Percentiles rank a stretch among this genome's conserved stretches.
Evolutionary conservation across 2,329 filamentous ascomycete species (phyloP).

Genomic region (Fusarium sp.): DNA sequence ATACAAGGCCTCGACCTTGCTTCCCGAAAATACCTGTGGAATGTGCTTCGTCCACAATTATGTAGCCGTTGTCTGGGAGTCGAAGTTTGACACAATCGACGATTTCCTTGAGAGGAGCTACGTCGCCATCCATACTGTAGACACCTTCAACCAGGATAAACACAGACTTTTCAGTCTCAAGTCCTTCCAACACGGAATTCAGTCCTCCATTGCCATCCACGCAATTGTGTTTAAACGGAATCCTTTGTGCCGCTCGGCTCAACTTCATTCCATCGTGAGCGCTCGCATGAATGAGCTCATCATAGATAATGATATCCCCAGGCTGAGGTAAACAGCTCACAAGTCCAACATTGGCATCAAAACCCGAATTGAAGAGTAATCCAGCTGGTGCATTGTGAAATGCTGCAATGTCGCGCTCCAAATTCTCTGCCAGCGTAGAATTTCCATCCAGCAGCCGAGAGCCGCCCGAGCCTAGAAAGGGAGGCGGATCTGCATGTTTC

Average conservation of each 20-base stretch:
- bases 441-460: slow-evolving; percentile 70
- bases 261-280: slow-evolving; percentile 83
- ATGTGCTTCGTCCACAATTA: slow-evolving; percentile 80
- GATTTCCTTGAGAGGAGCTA: slow-evolving; percentile 75
- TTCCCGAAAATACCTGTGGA: slow-evolving; percentile 73
- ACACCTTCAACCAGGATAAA: slow-evolving; percentile 80
- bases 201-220: slow-evolving; percentile 53
- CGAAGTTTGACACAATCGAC: slow-evolving; percentile 69
- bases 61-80: slow-evolving; percentile 73
- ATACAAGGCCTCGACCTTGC: slow-evolving; percentile 71
- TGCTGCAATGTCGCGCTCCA: slow-evolving; percentile 63
- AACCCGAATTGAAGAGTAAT: slow-evolving; percentile 72
- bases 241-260: slow-evolving; percentile 66
- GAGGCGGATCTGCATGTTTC: slow-evolving; percentile 32
- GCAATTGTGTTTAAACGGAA: slow-evolving; percentile 72
- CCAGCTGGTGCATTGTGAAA: slow-evolving; percentile 65
- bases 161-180: slow-evolving; percentile 64
- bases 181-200: slow-evolving; percentile 50
- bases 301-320: slow-evolving; percentile 77
- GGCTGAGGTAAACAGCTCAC: slow-evolving; percentile 73
- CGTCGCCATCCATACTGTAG: slow-evolving; percentile 89
- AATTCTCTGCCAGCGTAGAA: slow-evolving; percentile 58
- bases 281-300: slow-evolving; percentile 84
- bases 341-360: slow-evolving; percentile 76
- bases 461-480: slow-evolving; percentile 64